Base-by-base conservation (phyloP, 768 basidiomycete species). In the Mycena rebaudengoi region DNA sequence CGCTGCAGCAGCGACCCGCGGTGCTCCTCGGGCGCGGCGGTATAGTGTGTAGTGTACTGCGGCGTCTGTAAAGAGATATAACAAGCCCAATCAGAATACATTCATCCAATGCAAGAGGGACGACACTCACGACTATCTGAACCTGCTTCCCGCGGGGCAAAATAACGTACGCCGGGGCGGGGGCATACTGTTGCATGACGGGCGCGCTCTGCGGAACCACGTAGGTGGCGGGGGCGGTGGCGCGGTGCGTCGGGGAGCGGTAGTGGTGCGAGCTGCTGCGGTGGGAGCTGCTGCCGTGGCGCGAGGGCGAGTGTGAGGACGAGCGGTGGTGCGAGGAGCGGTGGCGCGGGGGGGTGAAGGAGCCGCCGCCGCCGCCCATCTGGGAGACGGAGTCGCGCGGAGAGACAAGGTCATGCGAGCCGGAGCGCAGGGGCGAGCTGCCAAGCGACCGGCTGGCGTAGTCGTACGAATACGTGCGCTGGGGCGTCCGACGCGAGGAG, bases 381-480 rank as follows among this genome's bases (percentile, higher is more conserved):
- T 64, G 62, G 37, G 62, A 64, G 29, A 64, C 52, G 40, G 62
- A 64, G 32, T 64, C 62, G 26, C 46, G 10, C 7, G 62, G 62
- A 1, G 48, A 28, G 41, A 63, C 61, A 21, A 49, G 3, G 33
- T 43, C 30, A 48, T 51, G 41, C 30, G 62, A 57, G 4, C 51
- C 41, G 11, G 55, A 25, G 55, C 55, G 62, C 13, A 44, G 55
- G 11, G 62, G 62, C 13, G 54, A 51, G 23, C 40, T 39, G 7
- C 25, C 48, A 29, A 20, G 13, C 1, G 60, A 10, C 32, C 29
- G 28, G 18, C 7, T 7, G 39, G 12, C 14, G 49, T 48, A 23
- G 13, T 21, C 37, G 13, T 32, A 35, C 32, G 49, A 43, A 8
- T 30, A 26, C 6, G 44, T 16, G 28, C 30, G 43, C 21, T 45